Base-by-base conservation (phyloP, 345 rosid species). In the Euclidium syriacum region DNA sequence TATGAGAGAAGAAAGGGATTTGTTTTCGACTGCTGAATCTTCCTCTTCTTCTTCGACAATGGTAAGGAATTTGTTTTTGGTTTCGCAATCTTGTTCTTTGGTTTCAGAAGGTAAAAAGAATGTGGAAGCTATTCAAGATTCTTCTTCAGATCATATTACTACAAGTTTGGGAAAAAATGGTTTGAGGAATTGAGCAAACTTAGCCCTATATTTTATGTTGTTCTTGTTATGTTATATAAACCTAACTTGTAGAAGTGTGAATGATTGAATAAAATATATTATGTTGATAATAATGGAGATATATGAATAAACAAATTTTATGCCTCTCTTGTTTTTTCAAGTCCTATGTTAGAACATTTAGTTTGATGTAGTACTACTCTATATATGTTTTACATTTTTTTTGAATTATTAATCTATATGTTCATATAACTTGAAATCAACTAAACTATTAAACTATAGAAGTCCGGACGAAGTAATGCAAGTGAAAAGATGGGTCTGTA, bases 11-110 rank as follows among this genome's bases (percentile, higher is more conserved):
- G 81, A 67, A 27, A 86, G 74, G 51, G 96, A 80, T 38, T 49
- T 74, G 62, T 80, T 82, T 73, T 88, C 96, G 2, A 83, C 95
- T 2, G 95, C 91, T 10, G 90, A 91, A 61, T 86, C 98, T n/a
- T 71, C 75, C 30, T 54, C 64, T 36, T 71, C 69, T 52, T 82
- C 87, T 3, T 73, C 85, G 7, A 46, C 85, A 6, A 46, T 73
- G 26, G 77, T 77, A 69, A 76, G 78, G 46, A 60, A 47, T 68
- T 79, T 85, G 15, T 81, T 83, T 71, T 79, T 85, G 30, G 90
- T 80, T 57, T 95, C 95, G 10, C 88, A 80, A 10, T 80, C 66
- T 43, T 68, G 70, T 39, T 77, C 95, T 17, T 60, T 77, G 32
- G 58, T 26, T 3, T 79, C 82, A 7, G 86, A 75, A 39, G 74